These are phyloP conservation scores for Termitomyces sp. DNA, from an alignment of 768 basidiomycete species.

Conservation along the genomic window DNA sequence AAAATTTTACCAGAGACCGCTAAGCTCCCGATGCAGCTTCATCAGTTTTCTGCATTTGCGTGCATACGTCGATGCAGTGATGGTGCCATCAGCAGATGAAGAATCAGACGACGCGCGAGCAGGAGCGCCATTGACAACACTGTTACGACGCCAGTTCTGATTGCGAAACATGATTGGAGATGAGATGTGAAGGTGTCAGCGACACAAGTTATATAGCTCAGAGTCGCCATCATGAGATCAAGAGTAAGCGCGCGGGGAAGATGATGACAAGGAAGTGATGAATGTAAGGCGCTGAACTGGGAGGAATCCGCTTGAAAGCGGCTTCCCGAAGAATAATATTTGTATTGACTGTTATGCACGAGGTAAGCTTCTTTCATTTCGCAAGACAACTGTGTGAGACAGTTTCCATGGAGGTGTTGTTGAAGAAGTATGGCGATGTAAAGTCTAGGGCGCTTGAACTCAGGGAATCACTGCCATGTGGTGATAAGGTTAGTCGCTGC, in stretches of 20 bases:
- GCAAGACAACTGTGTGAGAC: background rate
- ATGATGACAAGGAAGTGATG: background rate
- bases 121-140: background rate
- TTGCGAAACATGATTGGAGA: slow-evolving; percentile 1
- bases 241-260: background rate
- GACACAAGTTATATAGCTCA: background rate
- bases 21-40: slow-evolving; percentile 7
- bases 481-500: slow-evolving; percentile 1
- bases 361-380: background rate
- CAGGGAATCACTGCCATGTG: background rate
- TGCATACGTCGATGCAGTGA: background rate
- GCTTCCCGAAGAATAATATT: background rate
- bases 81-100: background rate
- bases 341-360: background rate
- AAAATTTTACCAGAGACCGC: background rate
- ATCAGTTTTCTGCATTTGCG: slow-evolving; percentile 7
- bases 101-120: background rate
- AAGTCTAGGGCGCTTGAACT: background rate
- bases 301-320: background rate
- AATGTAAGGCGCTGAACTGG: background rate
- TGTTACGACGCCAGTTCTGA: background rate
- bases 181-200: background rate
- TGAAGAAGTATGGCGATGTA: background rate
- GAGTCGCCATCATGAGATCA: background rate
- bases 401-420: background rate